These are phyloP conservation scores for Xylaria digitata DNA, from an alignment of 2,329 filamentous ascomycete species.

Conservation along the genomic window DNA sequence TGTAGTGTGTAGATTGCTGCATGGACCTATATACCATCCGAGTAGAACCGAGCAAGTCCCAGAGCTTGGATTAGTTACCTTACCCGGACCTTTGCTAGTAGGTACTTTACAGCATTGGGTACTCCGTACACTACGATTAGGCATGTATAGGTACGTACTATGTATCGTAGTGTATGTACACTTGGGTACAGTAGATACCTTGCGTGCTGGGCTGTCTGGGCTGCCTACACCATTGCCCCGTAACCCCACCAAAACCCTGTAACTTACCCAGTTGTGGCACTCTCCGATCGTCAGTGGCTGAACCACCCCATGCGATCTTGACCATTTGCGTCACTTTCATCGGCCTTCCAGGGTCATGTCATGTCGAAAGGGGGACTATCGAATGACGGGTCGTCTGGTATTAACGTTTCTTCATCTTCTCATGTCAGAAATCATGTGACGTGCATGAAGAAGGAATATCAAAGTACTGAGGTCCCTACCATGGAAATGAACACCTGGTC, in stretches of 20 bases:
- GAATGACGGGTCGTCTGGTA: neutral
- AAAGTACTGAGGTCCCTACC: too few relatives aligned
- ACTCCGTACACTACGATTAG: too few relatives aligned
- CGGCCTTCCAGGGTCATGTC: slow-evolving; percentile 10
- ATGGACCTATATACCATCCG: slow-evolving; percentile 3
- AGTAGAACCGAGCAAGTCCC: neutral
- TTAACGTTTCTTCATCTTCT: neutral
- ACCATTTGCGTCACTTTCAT: slow-evolving; percentile 5
- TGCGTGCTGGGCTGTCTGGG: too few relatives aligned
- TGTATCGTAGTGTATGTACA: too few relatives aligned
- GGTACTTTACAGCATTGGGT: neutral
- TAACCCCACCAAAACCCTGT: slow-evolving; percentile 8
- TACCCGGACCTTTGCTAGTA: slow-evolving; percentile 16
- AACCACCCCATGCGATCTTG: slow-evolving; percentile 6
- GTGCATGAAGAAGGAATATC: slow-evolving; percentile 24
- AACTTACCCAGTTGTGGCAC: slow-evolving; percentile 17
- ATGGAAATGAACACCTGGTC: neutral
- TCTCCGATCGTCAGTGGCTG: slow-evolving; percentile 31
- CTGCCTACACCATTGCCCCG: neutral
- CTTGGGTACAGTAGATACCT: too few relatives aligned
- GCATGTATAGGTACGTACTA: too few relatives aligned
- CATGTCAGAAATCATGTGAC: slow-evolving; percentile 27
- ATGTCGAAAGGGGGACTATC: neutral
- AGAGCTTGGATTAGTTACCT: slow-evolving; percentile 16
- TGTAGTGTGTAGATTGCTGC: neutral